Base-by-base conservation (phyloP, 2,329 filamentous ascomycete species). In the Ramichloridium luteum region DNA sequence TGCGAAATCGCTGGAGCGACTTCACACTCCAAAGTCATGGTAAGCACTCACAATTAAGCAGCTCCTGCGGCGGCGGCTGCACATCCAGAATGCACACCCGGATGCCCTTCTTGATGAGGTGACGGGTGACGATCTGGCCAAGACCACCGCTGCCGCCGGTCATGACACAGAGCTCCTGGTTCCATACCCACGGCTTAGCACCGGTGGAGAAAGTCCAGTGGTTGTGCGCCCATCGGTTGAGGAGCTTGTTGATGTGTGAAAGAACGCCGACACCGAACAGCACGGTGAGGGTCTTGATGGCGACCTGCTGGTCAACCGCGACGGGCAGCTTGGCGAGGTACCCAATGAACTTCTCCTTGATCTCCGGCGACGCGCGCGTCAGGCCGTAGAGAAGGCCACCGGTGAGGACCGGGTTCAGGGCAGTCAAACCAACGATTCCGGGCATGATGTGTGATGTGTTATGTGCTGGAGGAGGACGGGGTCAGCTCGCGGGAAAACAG, bases 21-120 rank as follows among this genome's bases (percentile, higher is more conserved):
- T n/a, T n/a, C n/a, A n/a, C n/a, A n/a, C n/a, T n/a, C n/a, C n/a
- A n/a, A n/a, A n/a, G n/a, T n/a, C n/a, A n/a, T n/a, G n/a, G n/a
- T 23, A 8, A 23, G 11, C n/a, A 31, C 30, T 25, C 15, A 31
- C 30, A 13, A 12, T 18, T 16, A 12, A 22, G 9, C 5, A 54
- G 13, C 13, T 49, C 44, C 9, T 39, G 32, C 47, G 57, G 44
- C 32, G 42, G 37, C 5, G 37, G 61, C 40, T 68, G 36, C 17
- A 48, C 30, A 36, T 60, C 57, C 13, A 59, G 34, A 6, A 56
- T 47, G 5, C 51, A 51, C 11, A 59, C 55, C 13, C 46, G 47
- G 16, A 58, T 39, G 5, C 56, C 56, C 18, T 46, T 47, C 12
- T 31, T 38, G 6, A 45, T 40, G 14, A 60, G 47, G 5, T 47